Evolutionary conservation across 768 basidiomycete genomes (phyloP).

Genomic region (Agaricus subrufescens): DNA sequence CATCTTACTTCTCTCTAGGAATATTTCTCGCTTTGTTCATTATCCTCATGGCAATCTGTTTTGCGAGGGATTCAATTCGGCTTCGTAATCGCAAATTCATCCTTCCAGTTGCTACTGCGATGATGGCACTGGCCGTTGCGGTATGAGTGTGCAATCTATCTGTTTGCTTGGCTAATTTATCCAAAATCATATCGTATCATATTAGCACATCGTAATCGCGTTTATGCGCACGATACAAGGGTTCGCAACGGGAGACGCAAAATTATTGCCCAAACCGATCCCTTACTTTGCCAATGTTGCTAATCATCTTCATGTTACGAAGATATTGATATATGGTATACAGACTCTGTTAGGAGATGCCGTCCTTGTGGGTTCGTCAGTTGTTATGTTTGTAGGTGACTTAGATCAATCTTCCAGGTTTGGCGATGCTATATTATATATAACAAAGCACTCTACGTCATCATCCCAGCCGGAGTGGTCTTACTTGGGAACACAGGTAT

Average conservation of each 20-base stretch:
- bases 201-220: background rate
- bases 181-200: too few species aligned
- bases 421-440: slow-evolving; percentile 5
- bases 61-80: background rate
- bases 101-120: background rate
- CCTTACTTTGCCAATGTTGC: background rate
- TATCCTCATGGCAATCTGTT: slow-evolving; percentile 2
- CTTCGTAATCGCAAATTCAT: slow-evolving; percentile 1
- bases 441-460: background rate
- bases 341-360: slow-evolving; percentile 4
- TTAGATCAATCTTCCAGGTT: background rate
- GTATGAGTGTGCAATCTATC: background rate
- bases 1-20: background rate
- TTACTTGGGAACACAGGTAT: background rate
- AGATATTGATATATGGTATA: background rate
- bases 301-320: background rate
- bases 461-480: background rate
- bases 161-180: too few species aligned
- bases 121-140: background rate
- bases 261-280: background rate
- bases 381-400: background rate
- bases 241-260: background rate
- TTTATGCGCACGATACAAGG: background rate
- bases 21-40: slow-evolving; percentile 2
- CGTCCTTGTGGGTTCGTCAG: background rate